These are phyloP conservation scores for Amylocarpus encephaloides DNA, from an alignment of 2,329 filamentous ascomycete species.

Conservation along the genomic window DNA sequence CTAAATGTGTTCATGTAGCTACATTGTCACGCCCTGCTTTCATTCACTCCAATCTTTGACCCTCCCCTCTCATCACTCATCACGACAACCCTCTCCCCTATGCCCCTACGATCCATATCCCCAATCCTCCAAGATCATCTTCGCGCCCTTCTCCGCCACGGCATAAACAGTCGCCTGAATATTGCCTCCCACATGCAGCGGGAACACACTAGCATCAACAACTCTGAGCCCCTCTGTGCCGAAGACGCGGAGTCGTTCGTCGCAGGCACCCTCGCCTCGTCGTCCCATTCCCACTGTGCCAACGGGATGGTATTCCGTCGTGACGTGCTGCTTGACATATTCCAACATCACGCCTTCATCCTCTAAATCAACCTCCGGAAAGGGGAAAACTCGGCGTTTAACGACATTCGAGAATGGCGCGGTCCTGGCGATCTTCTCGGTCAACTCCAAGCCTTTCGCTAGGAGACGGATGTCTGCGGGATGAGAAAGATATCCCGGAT, in stretches of 20 bases:
- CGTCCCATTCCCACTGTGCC: conserved; percentile 78
- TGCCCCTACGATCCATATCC: too few relatives aligned
- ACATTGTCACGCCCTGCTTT: too few relatives aligned
- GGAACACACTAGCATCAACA: conserved; percentile 62
- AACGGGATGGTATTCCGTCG: conserved; percentile 62
- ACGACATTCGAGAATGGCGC: conserved; percentile 14
- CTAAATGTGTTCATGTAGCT: too few relatives aligned
- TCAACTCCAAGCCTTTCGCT: conserved; percentile 6
- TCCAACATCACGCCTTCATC: background rate
- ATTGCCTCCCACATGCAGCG: conserved; percentile 76
- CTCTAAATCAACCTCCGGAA: conserved; percentile 4
- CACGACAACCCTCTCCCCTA: too few relatives aligned
- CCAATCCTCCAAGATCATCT: conserved; percentile 50
- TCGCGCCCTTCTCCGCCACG: conserved; percentile 75
- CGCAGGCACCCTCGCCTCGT: conserved; percentile 72
- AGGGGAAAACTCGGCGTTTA: conserved; percentile 6
- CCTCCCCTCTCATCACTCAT: too few relatives aligned
- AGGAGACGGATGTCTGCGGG: conserved; percentile 4
- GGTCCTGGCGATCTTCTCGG: conserved; percentile 7
- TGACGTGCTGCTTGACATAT: conserved; percentile 8
- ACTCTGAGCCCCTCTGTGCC: conserved; percentile 68
- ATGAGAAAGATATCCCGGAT: conserved; percentile 20
- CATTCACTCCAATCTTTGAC: too few relatives aligned
- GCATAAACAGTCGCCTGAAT: conserved; percentile 79
- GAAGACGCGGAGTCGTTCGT: conserved; percentile 61